Evolutionary conservation across 1,284 basidiomycete genomes (phyloP), one percentile per base, ranked within the genome.

Genomic region (Rhodotorula sp.): DNA sequence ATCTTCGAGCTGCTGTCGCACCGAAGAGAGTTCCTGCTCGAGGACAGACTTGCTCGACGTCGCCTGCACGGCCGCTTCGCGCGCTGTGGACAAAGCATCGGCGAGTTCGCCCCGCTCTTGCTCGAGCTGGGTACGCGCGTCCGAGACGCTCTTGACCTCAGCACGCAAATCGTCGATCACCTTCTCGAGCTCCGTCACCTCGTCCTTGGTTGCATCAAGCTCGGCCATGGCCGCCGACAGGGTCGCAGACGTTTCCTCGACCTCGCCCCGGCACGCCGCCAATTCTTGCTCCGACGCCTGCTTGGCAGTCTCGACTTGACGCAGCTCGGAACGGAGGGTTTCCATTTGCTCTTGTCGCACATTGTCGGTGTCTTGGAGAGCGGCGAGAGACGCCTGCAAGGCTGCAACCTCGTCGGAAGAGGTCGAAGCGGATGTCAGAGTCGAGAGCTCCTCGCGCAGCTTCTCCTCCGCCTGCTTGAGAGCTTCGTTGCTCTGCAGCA

Each of bases 261-360:
- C 45, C 51, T 71, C 67, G 46, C 66, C 67, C 18, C 71, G 67
- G 33, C 72, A 70, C 15, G 48, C 51, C 0, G 67, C 67, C 30
- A 73, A 53, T n/a, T 68, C 67, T 6, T 67, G 66, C 44, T 78
- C 74, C 22, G 60, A 51, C 51, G 60, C 45, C 51, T 65, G 60
- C n/a, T 60, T 57, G 10, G 53, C 54, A 17, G 55, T 30, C 46
- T 72, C 65, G 14, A 53, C 48, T 14, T 64, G 60, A 6, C 33
- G 58, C 26, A 76, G 0, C 26, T 75, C 63, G 22, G 46, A 48
- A 3, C 70, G 64, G 12, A 74, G 54, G 1, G 60, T 22, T 8
- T 69, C 70, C 24, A 72, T 63, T 30, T 73, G 66, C 8, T 60
- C 37, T 6, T 64, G 59, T 0, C 72, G 48, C 2, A 65, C n/a